These are phyloP conservation scores for Phytopythium delawarense DNA, from an alignment of 352 stramenopile species.

Conservation along the genomic window DNA sequence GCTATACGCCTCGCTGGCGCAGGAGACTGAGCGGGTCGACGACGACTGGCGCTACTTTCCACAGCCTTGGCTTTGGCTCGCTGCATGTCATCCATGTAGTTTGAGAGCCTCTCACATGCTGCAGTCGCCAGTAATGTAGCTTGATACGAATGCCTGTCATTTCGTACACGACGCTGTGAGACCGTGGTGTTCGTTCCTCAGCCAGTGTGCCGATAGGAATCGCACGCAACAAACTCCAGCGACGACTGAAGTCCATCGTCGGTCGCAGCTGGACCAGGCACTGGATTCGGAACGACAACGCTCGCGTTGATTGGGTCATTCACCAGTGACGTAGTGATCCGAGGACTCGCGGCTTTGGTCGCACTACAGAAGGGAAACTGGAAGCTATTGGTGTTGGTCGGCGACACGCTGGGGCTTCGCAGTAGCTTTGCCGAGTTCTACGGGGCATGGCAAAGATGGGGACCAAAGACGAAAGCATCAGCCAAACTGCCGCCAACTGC, in stretches of 20 bases:
- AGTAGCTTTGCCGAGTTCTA: slow-evolving; percentile 31
- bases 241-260: slow-evolving; percentile 10
- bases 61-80: slow-evolving; percentile 1
- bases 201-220: background rate
- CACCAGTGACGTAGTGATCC: background rate
- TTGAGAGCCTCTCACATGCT: slow-evolving; percentile 13
- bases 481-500: background rate
- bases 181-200: background rate
- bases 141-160: slow-evolving; percentile 26
- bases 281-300: background rate
- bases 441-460: background rate
- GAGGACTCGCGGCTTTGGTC: background rate
- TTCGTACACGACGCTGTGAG: background rate
- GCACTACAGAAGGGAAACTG: background rate
- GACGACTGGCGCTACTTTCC: background rate
- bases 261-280: background rate
- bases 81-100: slow-evolving; percentile 10
- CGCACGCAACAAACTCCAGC: slow-evolving; percentile 29
- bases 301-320: background rate
- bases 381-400: slow-evolving; percentile 5
- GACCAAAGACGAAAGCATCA: background rate
- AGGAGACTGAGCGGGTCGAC: background rate
- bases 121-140: slow-evolving; percentile 23
- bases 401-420: background rate
- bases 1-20: background rate